These are phyloP conservation scores for Ceratocystis lukuohia DNA, from an alignment of 2,329 filamentous ascomycete genomes.

Conservation along the genomic window DNA sequence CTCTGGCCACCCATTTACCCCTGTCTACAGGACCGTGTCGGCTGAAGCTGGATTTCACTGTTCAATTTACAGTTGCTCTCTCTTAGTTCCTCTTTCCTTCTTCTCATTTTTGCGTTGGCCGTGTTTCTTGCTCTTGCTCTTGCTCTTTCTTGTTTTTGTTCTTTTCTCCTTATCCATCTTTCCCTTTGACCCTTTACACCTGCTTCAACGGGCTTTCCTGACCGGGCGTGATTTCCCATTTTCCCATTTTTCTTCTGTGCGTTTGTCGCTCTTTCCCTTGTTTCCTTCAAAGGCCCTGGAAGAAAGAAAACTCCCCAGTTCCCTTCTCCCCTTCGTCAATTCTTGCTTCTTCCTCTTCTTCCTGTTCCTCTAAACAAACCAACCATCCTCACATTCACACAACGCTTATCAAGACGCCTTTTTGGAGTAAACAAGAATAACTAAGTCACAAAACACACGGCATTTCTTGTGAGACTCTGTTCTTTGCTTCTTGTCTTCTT, in stretches of 20 bases:
- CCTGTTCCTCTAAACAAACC: not conserved
- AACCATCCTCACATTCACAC: not conserved
- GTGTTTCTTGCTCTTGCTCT: not conserved
- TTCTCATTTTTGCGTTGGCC: slow-evolving; percentile 17
- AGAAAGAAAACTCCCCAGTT: slow-evolving; percentile 14
- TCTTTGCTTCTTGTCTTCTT: not conserved
- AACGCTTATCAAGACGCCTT: not conserved
- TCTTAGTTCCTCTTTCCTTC: slow-evolving; percentile 20
- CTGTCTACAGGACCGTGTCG: slow-evolving; percentile 14
- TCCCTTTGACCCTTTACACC: slow-evolving; percentile 21
- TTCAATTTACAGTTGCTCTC: slow-evolving; percentile 11
- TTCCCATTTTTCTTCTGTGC: slow-evolving; percentile 20
- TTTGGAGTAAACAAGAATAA: not conserved
- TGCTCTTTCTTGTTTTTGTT: slow-evolving; percentile 14
- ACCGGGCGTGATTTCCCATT: slow-evolving; percentile 19
- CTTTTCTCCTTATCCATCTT: slow-evolving; percentile 20
- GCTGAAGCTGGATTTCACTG: slow-evolving; percentile 16
- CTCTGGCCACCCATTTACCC: slow-evolving; percentile 6
- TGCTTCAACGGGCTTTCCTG: slow-evolving; percentile 20
- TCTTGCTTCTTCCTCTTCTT: slow-evolving; percentile 9
- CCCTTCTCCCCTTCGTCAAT: slow-evolving; percentile 10
- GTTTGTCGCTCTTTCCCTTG: slow-evolving; percentile 9
- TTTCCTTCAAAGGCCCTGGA: slow-evolving; percentile 8
- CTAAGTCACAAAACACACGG: not conserved
- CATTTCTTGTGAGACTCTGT: not conserved